Evolutionary conservation across 331 rosid species (phyloP), one percentile per base, ranked within the genome.

Genomic region (Cydonia oblonga): DNA sequence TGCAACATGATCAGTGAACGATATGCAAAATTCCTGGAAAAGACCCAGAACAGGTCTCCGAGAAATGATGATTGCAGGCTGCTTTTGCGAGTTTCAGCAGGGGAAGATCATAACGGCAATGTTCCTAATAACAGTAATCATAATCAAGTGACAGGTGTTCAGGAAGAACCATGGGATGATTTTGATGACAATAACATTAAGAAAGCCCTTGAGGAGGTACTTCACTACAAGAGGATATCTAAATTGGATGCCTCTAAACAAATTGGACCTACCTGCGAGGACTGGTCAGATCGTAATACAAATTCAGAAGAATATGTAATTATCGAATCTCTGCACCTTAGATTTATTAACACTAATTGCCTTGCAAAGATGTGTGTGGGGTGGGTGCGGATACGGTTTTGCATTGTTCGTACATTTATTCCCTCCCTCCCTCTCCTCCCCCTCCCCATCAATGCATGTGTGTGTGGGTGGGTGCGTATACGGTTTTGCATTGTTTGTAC

Each of bases 111-210:
- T 73, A 52, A 69, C 62, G 58, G 46, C 57, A 70, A 49, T 66
- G 11, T 64, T 71, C 56, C 69, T 61, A 75, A 74, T 26, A 75
- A 52, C 72, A 73, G 54, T 70, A 85, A 71, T 65, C 46, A 72
- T 35, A 38, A 68, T 72, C 82, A 75, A 59, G 83, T 38, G 80
- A 71, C 72, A 73, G 76, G 69, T 78, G 56, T 56, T 73, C 70
- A 79, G 65, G 84, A 81, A 76, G 93, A 82, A 81, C 78, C 86
- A 32, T 95, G 98, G 98, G 96, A 91, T 87, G 84, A 89, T 84
- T 84, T 95, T 74, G 87, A 88, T 81, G 82, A 81, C 73, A 58
- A 68, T 83, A 80, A 64, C 70, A 72, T 91, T 52, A 91, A 87
- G 90, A 52, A 32, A 26, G 90, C 89, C 57, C 89, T 91, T 81